Evolutionary conservation across 106 monocot genomes (phyloP), one percentile per base, ranked within the genome.

Genomic region (Xerophyta viscosa): DNA sequence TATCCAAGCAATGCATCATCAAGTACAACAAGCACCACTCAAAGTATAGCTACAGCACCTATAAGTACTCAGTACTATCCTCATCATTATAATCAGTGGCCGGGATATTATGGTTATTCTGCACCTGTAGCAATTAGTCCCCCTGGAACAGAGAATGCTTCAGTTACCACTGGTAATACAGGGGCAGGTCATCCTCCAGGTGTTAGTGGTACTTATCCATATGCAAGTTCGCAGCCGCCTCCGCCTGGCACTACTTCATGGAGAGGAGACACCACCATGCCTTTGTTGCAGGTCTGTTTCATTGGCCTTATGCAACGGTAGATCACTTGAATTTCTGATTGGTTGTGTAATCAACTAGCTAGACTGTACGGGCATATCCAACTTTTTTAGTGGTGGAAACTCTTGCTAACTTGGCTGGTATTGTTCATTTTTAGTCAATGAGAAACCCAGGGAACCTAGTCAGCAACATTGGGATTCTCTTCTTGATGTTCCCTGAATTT

Each of bases 191-290:
- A 66, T 30, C 23, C 37, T 55, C 71, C 28, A 50, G 64, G 57
- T 64, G 30, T 43, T 41, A 61, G 27, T 58, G 46, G 66, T 57
- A 61, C 74, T 14, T 78, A 81, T 56, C 58, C 71, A 19, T 71
- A 67, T 75, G 46, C 68, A 22, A 88, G 43, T 62, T 88, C 36
- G 52, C 94, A 96, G 58, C 94, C 94, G 27, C 94, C 94, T 42
- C 94, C 94, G 46, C 94, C 94, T 48, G 94, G 94, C n/a, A 96
- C 88, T 50, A 76, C 94, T 29, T 72, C 88, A 22, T 94, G 94
- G 94, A 77, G 75, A 68, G 62, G 50, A 21, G 75, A 88, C 39
- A 39, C 10, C 1, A 15, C 39, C 1, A 39, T 72, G 15, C 46
- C 80, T 74, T 46, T 66, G 68, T 25, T 71, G 43, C 77, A 88